Evolutionary conservation across 1,284 basidiomycete species (phyloP), one percentile per base, ranked within the genome.

Genomic region (Ustilago xerochloae): DNA sequence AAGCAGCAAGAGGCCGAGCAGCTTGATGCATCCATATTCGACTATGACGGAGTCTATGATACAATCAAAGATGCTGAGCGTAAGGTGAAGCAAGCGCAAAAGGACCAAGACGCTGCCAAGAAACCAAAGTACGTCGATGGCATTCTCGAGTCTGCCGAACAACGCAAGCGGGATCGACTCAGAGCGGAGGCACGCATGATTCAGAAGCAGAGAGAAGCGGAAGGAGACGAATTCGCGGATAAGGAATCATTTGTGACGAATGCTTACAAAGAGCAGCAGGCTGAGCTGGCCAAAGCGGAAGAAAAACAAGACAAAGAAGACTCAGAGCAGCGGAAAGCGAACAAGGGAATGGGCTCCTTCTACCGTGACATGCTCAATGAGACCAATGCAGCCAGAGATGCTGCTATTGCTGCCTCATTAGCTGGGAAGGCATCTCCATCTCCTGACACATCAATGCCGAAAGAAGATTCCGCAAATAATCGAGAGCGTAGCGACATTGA

Each of bases 141-240:
- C 33, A 89, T 98, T 47, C 87, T 98, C 2, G 86, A 88, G n/a
- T 90, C 93, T 8, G 94, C 97, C 22, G 90, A 91, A 45, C 93
- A 93, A 39, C 89, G 97, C 32, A 90, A 91, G 79, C 87, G 97
- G 43, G 97, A 99, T 84, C 89, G 93, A 77, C 85, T 97, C 16
- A 88, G 95, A 58, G 97, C 97, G 0, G 96, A 99, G 85, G 94
- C 99, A 86, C 98, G 98, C 87, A 93, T 95, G 91, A 91, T 98
- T 79, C 92, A 96, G 84, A 89, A 90, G 48, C 96, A 99, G 84
- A 89, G 97, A 20, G 93, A 95, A 84, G 87, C 89, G 24, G 97
- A 99, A 86, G 97, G 97, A 0, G 94, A 96, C 71, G 90, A 95
- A 84, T 99, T 94, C 85, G 89, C 88, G 48, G 96, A 93, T 86